These are phyloP conservation scores for Anaeramoeba ignava DNA, from an alignment of 78 protist genomes.

Conservation along the genomic window DNA sequence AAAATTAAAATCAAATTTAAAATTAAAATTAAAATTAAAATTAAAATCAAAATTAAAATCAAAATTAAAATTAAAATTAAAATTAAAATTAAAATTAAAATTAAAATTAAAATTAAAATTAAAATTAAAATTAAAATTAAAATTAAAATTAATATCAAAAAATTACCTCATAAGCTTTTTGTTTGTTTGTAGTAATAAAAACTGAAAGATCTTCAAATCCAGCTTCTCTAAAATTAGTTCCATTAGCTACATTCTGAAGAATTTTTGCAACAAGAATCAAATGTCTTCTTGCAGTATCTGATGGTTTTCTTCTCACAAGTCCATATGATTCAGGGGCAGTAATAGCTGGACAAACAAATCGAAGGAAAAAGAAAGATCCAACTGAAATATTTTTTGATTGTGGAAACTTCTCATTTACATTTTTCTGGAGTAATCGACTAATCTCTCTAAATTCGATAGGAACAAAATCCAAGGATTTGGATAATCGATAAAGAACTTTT, in stretches of 20 bases:
- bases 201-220: neutral
- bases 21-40: too few species aligned
- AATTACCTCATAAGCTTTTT: neutral
- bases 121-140: too few species aligned
- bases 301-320: neutral
- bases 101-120: too few species aligned
- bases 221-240: neutral
- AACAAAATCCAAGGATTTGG: neutral
- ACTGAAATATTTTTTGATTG: neutral
- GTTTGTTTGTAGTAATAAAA: neutral
- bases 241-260: neutral
- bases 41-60: too few species aligned
- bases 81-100: too few species aligned
- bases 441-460: neutral
- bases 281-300: neutral
- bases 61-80: too few species aligned
- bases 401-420: neutral
- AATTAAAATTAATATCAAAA: too few species aligned
- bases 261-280: conserved; percentile 1
- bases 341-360: neutral
- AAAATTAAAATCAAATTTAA: too few species aligned
- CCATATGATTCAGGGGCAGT: neutral
- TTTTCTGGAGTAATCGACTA: neutral
- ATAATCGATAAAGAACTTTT: neutral
- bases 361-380: neutral